phyloP scores from a whole-genome alignment of 179 eudicot species.

The Actinidia arguta region DNA sequence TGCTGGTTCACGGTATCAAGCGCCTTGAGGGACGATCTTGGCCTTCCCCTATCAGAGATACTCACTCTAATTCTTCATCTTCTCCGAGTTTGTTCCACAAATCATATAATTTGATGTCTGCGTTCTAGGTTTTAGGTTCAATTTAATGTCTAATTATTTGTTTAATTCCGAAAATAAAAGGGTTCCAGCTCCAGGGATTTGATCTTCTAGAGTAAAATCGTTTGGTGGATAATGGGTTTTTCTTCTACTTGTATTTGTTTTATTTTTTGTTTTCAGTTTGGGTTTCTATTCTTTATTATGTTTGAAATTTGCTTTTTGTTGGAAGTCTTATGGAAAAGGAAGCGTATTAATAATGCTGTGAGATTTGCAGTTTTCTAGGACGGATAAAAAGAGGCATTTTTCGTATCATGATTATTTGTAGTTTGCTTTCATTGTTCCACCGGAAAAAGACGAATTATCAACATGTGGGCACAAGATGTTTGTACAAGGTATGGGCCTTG shows the following conservation, averaged over 20 bases:
- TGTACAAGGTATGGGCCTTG: background rate
- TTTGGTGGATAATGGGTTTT: background rate
- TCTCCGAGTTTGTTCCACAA: too few species aligned
- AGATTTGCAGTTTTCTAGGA: background rate
- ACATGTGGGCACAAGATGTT: background rate
- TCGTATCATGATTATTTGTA: background rate
- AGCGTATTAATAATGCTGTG: background rate
- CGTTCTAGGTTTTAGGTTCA: background rate
- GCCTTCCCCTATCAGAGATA: slow-evolving; percentile 91
- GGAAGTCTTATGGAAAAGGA: background rate
- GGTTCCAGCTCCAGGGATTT: background rate
- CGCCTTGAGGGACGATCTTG: slow-evolving; percentile 97
- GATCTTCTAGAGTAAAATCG: background rate
- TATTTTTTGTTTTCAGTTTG: background rate
- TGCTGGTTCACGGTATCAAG: slow-evolving; percentile 85
- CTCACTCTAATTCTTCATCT: background rate
- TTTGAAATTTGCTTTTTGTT: background rate
- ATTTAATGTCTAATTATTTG: background rate
- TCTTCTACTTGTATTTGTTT: background rate
- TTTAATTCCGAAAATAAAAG: background rate
- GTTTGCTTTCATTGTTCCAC: background rate
- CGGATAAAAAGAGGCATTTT: background rate
- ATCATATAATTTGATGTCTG: background rate
- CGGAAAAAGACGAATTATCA: background rate
- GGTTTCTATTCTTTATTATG: background rate